Base-by-base conservation (phyloP, 192 early-diverging fungal species). In the Coemansia sp. region DNA sequence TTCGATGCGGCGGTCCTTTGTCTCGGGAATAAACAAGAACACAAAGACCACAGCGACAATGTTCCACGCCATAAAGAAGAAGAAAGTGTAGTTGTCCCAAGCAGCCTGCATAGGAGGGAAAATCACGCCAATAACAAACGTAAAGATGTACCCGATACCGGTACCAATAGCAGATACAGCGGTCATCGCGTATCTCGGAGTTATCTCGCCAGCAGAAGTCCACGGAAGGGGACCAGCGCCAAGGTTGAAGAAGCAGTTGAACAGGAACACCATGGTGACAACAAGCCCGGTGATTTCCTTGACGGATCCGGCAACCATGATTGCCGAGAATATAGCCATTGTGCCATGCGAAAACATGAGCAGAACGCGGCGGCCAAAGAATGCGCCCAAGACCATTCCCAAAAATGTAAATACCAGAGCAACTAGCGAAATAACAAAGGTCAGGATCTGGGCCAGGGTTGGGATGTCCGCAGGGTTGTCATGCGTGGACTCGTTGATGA, bases 141-240 rank as follows among this genome's bases (percentile, higher is more conserved):
- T 85, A 18, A 83, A 87, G 20, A 72, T 73, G 88, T 93, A 96
- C 71, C 95, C 94, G 12, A 91, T 78, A 5, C 83, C 85, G 4
- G 90, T 93, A 38, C 92, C 90, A 17, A 93, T 72, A 6, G 90
- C 85, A 1, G 89, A 88, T 35, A 91, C 88, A 11, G 91, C 73
- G 1, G 91, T 89, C 43, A 91, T 85, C 0, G 91, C 92, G 65
- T 91, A 91, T 6, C 87, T 85, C 1, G 95, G 93, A 12, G 90
- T 79, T 64, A 93, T 84, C 66, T 95, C 93, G 17, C 91, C 89
- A 0, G 90, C 82, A 36, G 92, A 84, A 33, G 93, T 75, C 92
- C 93, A 95, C 7, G 95, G 92, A 54, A 94, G 92, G 3, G 90
- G 88, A 37, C 93, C 93, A 2, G 93, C 74, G 39, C 93, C 95